phyloP scores from a whole-genome alignment of 225 moss, liverwort and hornwort species.

The Straminergon stramineum region DNA sequence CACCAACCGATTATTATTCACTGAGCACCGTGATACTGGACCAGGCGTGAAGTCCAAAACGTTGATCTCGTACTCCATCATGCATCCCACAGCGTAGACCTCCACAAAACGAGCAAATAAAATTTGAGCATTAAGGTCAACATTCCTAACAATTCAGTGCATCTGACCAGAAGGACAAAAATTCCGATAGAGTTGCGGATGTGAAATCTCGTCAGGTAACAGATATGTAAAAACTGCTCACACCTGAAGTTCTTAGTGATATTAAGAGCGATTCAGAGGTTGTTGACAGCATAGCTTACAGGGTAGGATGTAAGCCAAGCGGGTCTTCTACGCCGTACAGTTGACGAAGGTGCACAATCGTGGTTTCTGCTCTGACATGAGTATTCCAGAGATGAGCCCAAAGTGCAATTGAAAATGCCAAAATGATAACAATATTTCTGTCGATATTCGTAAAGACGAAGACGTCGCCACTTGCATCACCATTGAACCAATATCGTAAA shows the following conservation, averaged over 20 bases:
- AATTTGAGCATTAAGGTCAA: background rate
- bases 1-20: slow-evolving; percentile 45
- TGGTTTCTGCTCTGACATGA: slow-evolving; percentile 18
- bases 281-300: slow-evolving; percentile 33
- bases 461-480: background rate
- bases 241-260: background rate
- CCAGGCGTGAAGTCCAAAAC: slow-evolving; percentile 69
- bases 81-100: slow-evolving; percentile 76
- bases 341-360: slow-evolving; percentile 17
- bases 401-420: background rate
- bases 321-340: slow-evolving; percentile 56
- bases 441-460: background rate
- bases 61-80: slow-evolving; percentile 40
- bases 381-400: background rate
- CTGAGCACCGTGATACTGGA: slow-evolving; percentile 43
- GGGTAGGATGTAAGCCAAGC: slow-evolving; percentile 68
- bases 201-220: background rate
- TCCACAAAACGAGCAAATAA: slow-evolving; percentile 1
- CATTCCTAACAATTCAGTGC: background rate
- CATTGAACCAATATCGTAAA: background rate
- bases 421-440: background rate
- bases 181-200: background rate
- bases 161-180: background rate
- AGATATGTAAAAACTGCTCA: background rate
- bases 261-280: background rate